Evolutionary conservation across 805 yeast species (phyloP).

Genomic region (Kuraishia hungarica): DNA sequence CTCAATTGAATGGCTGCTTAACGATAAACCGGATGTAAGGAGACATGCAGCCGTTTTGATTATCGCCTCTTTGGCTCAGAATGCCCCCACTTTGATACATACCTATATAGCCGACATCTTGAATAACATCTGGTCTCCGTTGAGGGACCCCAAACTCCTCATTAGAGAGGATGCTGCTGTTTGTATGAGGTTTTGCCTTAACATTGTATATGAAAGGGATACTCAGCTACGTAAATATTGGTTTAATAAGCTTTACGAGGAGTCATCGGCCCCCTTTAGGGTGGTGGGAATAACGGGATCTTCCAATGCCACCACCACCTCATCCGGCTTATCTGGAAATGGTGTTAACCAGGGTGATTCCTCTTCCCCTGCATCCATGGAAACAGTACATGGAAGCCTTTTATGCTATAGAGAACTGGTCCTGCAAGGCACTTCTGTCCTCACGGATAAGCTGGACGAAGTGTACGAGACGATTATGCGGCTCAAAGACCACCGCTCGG

Average conservation of each 20-base stretch:
- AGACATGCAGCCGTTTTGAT: constrained; percentile 88
- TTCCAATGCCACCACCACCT: constrained; percentile 7
- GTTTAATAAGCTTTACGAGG: constrained; percentile 50
- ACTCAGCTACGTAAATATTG: constrained; percentile 59
- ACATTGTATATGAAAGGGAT: constrained; percentile 76
- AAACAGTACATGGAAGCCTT: constrained; percentile 80
- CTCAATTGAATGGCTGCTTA: constrained; percentile 84
- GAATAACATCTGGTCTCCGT: constrained; percentile 80
- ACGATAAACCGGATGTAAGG: constrained; percentile 79
- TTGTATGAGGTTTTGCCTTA: constrained; percentile 68
- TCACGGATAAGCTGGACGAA: constrained; percentile 64
- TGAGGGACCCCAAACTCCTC: constrained; percentile 67
- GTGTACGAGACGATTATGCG: constrained; percentile 67
- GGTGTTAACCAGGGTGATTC: constrained; percentile 11
- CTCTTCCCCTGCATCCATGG: constrained; percentile 26
- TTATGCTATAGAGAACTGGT: constrained; percentile 76
- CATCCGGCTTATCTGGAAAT: constrained; percentile 10
- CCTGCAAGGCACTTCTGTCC: constrained; percentile 59
- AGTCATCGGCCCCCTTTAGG: constrained; percentile 21
- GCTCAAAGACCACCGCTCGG: constrained; percentile 70
- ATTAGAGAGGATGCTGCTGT: constrained; percentile 81
- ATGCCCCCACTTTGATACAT: constrained; percentile 78
- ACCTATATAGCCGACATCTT: constrained; percentile 71
- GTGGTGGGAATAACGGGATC: neutral
- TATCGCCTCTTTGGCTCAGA: constrained; percentile 73